A percentile compares a stretch with the other conserved stretches of the same genome.
Evolutionary conservation across 768 basidiomycete species (phyloP).

Genomic region (Clitopilus passeckerianus): DNA sequence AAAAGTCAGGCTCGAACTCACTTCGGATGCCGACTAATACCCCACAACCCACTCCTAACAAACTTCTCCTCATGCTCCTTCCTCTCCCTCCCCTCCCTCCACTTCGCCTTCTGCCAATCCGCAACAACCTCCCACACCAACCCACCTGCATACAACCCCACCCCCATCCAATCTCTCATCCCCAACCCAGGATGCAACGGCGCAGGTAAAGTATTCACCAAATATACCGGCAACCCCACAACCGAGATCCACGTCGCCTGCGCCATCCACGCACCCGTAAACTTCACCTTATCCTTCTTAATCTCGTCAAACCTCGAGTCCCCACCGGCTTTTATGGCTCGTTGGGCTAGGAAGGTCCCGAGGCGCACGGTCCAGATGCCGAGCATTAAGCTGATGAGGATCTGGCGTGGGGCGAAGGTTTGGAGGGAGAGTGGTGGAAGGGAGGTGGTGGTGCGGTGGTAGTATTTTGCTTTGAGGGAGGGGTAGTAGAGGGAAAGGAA

Average conservation of each 20-base stretch:
- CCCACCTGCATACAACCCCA: constrained; percentile 50
- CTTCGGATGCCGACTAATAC: constrained; percentile 70
- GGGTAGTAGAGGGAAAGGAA: constrained; percentile 62
- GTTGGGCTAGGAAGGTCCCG: constrained; percentile 50
- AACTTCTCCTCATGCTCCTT: constrained; percentile 71
- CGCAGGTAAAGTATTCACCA: constrained; percentile 53
- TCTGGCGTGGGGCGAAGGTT: constrained; percentile 54
- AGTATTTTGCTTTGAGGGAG: constrained; percentile 42
- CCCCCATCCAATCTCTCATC: constrained; percentile 45
- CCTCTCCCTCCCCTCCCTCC: constrained; percentile 54
- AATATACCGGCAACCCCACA: constrained; percentile 66
- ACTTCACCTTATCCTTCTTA: constrained; percentile 31
- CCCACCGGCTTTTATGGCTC: constrained; percentile 47
- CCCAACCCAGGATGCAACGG: constrained; percentile 46
- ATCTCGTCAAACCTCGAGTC: constrained; percentile 65
- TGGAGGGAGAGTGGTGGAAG: constrained; percentile 30
- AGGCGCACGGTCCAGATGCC: constrained; percentile 58
- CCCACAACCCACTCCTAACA: constrained; percentile 65
- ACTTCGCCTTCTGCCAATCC: constrained; percentile 60
- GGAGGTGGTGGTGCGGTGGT: constrained; percentile 28
- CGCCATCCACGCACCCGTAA: constrained; percentile 57
- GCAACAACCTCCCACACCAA: constrained; percentile 60
- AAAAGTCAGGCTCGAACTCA: constrained; percentile 15
- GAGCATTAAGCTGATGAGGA: constrained; percentile 52
- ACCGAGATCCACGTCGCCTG: constrained; percentile 67